A percentile compares a stretch with the other conserved stretches of the same genome.
Conservation (phyloP, 2,329 filamentous ascomycete genomes). For the Talaromyces funiculosus region DNA sequence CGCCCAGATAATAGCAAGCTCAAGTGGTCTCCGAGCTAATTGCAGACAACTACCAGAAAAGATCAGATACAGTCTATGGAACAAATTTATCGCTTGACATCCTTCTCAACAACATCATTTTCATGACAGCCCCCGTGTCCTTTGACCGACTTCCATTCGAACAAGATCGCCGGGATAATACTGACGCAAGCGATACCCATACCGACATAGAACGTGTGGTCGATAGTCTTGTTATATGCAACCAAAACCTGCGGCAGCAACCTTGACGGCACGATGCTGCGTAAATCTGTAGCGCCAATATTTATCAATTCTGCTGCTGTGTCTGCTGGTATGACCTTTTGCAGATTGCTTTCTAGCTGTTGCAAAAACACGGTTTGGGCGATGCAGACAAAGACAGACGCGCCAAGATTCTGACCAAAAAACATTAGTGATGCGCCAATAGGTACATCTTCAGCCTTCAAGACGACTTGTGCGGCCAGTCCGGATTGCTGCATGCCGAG, state of each 20-base stretch:
- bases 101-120: background rate
- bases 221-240: background rate
- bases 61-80: too few species aligned
- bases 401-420: constrained; percentile 21
- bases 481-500: constrained; percentile 22
- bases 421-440: constrained; percentile 22
- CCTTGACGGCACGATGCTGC: background rate
- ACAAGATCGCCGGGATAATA: background rate
- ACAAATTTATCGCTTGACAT: too few species aligned
- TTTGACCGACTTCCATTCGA: background rate
- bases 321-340: background rate
- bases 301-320: background rate
- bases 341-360: constrained; percentile 12
- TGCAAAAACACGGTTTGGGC: constrained; percentile 21
- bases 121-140: background rate
- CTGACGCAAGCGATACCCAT: background rate
- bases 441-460: constrained; percentile 22
- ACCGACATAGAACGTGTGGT: background rate
- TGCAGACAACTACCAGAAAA: too few species aligned
- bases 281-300: background rate
- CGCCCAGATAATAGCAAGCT: too few species aligned
- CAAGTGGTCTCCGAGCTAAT: too few species aligned
- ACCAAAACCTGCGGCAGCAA: background rate
- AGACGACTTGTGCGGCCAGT: constrained; percentile 22
- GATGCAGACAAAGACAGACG: constrained; percentile 20